Evolutionary conservation across 768 basidiomycete genomes (phyloP), one percentile per base, ranked within the genome.

Genomic region (Pisolithus tinctorius): DNA sequence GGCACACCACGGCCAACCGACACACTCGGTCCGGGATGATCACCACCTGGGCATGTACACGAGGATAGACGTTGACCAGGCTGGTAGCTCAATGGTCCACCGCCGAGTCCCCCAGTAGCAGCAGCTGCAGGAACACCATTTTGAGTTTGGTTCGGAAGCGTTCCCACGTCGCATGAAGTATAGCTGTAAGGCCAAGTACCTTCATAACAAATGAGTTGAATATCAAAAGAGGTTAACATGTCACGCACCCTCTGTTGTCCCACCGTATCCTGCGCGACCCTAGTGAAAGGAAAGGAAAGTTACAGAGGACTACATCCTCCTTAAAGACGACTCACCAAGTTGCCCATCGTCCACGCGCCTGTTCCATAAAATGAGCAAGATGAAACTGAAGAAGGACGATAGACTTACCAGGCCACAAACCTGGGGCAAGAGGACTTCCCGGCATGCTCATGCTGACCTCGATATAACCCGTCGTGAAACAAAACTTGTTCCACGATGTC

Each of bases 401-500:
- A 38, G 67, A 73, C 44, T 70, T 62, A 76, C 84, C 93, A 49
- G 95, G 93, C 94, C 93, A 96, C 54, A 89, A 74, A 6, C 93
- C 93, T 10, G 85, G 79, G 14, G 76, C 73, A 38, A 61, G 56
- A 1, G 77, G 71, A 10, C 71, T 66, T 5, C 88, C 90, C 16
- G 90, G 88, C 58, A 91, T 64, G 63, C 86, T 88, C 17, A 91
- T 59, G n/a, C 75, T 79, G 3, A 86, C 81, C 69, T 96, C 96
- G 51, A 97, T 73, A 63, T 93, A 93, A 2, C 91, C 93, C 0
- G 91, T 92, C 14, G 84, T 94, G 70, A 93, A 96, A 70, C 94
- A 98, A 49, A 96, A 69, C 69, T 96, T 91, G 70, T 96, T 95
- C 93, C 94, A 96, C 11, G 83, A 79, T 58, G 86, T 83, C 9